Evolutionary conservation across 768 basidiomycete species (phyloP), one percentile per base, ranked within the genome.

Genomic region (Leucocoprinus leucothites): DNA sequence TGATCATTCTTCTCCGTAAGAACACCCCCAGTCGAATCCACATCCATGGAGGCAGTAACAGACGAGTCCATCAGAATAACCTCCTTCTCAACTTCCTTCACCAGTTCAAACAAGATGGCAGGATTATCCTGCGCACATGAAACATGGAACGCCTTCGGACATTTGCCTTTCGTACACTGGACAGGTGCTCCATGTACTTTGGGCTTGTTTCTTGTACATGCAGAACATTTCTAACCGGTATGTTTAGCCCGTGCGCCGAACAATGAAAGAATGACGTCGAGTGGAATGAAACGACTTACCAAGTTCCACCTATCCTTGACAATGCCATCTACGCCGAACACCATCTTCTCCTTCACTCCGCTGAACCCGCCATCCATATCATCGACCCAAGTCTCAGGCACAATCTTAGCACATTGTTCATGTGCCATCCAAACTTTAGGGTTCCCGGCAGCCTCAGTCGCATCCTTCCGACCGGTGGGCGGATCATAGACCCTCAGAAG

Each of bases 121-220:
- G 68, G 70, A 1, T 84, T 82, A 18, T 82, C 78, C 40, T 78
- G 73, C 0, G 97, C 96, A 67, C 97, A 99, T 2, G 86, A 87
- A 25, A 97, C 88, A 64, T 98, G 96, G 72, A 93, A 97, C 0
- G 95, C 91, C 65, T 89, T 91, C 9, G 90, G 79, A 63, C 95
- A 98, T 71, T 94, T 96, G 43, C 94, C 94, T 69, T 91, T 92
- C 14, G 91, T 91, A 66, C 95, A 98, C 65, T 98, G 95, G 22
- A 97, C 85, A 22, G 87, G 88, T 0, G 88, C 90, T 16, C 88
- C 91, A 58, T 91, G 91, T 0, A 72, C 74, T 63, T 86, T 90
- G 9, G 75, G 68, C 31, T 78, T 77, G 41, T 72, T 78, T 67
- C 86, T 91, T n/a, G 79, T 75, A 66, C 95, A 98, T 0, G 85